Base-by-base conservation (phyloP, 2,329 filamentous ascomycete genomes). In the Apiospora sp. region DNA sequence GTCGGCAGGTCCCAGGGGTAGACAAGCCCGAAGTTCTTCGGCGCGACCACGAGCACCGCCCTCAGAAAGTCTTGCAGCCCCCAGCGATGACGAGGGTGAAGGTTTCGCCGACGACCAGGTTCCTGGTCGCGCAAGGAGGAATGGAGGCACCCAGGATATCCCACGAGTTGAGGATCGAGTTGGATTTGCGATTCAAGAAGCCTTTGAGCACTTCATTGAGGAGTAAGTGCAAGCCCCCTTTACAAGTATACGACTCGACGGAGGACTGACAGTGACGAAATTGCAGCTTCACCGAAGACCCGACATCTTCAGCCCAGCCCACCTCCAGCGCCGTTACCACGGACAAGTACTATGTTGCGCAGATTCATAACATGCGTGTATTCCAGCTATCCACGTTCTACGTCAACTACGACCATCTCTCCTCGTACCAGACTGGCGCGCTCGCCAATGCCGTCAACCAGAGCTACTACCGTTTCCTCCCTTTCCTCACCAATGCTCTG, bases 401-500 rank as follows among this genome's bases (percentile, higher is more conserved):
- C 81, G 90, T 97, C 79, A 94, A 97, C 84, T 96, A 92, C 83
- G 94, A 92, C 76, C 96, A 99, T 82, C 86, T 99, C 43, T 89
- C 91, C 72, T 88, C 91, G 48, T 92, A 92, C 82, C 91, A 93
- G 78, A 93, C 95, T 76, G 94, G 93, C 71, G 92, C 93, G 72
- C 86, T 99, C 70, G 94, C 96, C 58, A 92, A 94, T 74, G 96
- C 94, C 69, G 93, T 98, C 74, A 92, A 95, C 76, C 92, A 91
- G 78, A 93, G 97, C 80, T 98, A 98, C 86, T 98, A 98, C 83
- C 94, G 96, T 76, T 98, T 98, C 81, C 88, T 97, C 34, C 96
- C 96, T 3, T 99, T 96, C 82, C 90, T 99, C 79, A 94, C 93
- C 30, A 91, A 93, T 75, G 95, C 93, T 37, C 86, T 99, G 61